A percentile compares a stretch with the other conserved stretches of the same genome.
Conservation (phyloP, 208 protist species). For the Wallacemonas sp. region DNA sequence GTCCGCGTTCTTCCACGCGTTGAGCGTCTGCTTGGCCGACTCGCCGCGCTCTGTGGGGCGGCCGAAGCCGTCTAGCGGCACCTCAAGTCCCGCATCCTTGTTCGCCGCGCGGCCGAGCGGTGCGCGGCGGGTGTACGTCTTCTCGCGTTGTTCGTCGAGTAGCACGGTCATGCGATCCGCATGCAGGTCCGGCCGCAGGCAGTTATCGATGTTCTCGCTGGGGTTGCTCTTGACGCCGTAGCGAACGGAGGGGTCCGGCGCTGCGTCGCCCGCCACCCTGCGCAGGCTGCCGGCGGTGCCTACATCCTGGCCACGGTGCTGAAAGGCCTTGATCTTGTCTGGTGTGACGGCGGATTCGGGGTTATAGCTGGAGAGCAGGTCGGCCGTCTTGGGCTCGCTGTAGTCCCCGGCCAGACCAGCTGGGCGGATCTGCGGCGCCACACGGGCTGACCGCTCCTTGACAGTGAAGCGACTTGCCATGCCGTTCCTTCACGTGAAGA, state of each 20-base stretch:
- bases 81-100: conserved; percentile 17
- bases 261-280: conserved; percentile 42
- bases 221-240: conserved; percentile 37
- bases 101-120: conserved; percentile 62
- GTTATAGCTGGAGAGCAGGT: conserved; percentile 77
- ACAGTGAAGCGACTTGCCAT: conserved; percentile 31
- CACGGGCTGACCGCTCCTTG: conserved; percentile 43
- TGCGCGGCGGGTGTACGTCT: conserved; percentile 34
- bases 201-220: conserved; percentile 43
- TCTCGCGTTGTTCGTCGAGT: conserved; percentile 72
- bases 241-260: conserved; percentile 36
- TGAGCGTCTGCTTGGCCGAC: conserved; percentile 49
- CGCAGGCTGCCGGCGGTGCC: conserved; percentile 47
- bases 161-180: conserved; percentile 58
- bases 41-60: conserved; percentile 38
- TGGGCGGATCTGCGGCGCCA: conserved; percentile 72
- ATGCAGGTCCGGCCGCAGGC: conserved; percentile 56
- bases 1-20: conserved; percentile 42
- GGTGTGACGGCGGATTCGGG: conserved; percentile 39
- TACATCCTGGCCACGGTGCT: conserved; percentile 64
- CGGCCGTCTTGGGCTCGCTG: conserved; percentile 35
- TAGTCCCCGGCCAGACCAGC: conserved; percentile 58
- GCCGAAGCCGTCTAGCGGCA: conserved; percentile 69
- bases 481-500: no score
- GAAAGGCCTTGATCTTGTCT: conserved; percentile 50